A percentile compares a stretch with the other conserved stretches of the same genome.
These are phyloP conservation scores for Plenodomus biglobosus DNA, from an alignment of 2,329 filamentous ascomycete genomes.

Conservation along the genomic window DNA sequence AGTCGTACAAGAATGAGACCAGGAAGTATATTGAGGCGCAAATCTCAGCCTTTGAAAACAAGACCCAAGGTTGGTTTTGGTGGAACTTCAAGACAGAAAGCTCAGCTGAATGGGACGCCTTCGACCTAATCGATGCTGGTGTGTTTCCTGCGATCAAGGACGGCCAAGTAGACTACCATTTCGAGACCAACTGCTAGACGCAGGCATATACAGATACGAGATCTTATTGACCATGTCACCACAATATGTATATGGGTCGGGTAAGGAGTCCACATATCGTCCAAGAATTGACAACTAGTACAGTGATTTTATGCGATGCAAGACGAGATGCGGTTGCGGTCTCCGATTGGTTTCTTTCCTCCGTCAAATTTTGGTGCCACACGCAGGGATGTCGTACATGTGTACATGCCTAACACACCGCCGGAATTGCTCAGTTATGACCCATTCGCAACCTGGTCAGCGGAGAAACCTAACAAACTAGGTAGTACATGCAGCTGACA, in stretches of 20 bases:
- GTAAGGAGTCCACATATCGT: background rate
- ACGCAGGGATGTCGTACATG: background rate
- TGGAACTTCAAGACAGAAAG: constrained; percentile 62
- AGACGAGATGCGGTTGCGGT: background rate
- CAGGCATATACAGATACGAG: background rate
- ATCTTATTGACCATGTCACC: background rate
- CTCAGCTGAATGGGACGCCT: constrained; percentile 57
- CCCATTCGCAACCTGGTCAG: background rate
- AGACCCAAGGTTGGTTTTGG: constrained; percentile 58
- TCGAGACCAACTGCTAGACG: constrained; percentile 19
- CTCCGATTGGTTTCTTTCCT: background rate
- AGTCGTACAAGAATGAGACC: constrained; percentile 50
- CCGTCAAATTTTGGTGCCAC: background rate
- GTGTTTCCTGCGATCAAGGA: constrained; percentile 49
- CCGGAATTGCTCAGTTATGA: background rate
- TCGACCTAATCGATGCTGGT: constrained; percentile 52
- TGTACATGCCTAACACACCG: background rate
- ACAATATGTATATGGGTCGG: background rate
- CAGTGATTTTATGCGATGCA: background rate
- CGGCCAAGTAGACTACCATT: constrained; percentile 26
- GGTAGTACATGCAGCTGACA: background rate
- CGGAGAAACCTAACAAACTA: background rate
- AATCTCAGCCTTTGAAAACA: constrained; percentile 54
- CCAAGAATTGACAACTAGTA: background rate
- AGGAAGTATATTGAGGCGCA: constrained; percentile 59